Evolutionary conservation across 257 asterid genomes (phyloP).

Genomic region (Marsdenia floribunda): DNA sequence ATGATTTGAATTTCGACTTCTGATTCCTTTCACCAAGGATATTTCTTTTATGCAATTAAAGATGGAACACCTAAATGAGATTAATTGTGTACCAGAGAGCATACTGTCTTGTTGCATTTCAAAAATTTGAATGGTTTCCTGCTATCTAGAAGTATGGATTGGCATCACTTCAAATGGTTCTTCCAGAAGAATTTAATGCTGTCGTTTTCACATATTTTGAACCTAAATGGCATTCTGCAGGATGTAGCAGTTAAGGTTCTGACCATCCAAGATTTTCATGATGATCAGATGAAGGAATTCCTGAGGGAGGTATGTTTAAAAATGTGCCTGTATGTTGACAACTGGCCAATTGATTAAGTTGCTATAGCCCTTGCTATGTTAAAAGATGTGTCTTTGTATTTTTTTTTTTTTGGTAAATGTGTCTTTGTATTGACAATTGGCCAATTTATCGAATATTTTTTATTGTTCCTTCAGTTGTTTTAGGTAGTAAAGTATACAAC

Average conservation of each 20-base stretch:
- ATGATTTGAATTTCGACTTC: not conserved
- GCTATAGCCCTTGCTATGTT: conserved; percentile 17
- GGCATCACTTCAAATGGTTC: not conserved
- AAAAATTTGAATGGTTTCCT: not conserved
- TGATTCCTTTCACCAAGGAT: not conserved
- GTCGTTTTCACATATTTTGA: not conserved
- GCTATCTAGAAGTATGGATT: not conserved
- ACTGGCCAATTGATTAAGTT: not conserved
- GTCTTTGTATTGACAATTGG: not conserved
- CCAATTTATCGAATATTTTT: not conserved
- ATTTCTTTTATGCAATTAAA: not conserved
- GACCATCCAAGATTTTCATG: conserved; percentile 77
- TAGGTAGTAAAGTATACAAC: not conserved
- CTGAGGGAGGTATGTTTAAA: conserved; percentile 69
- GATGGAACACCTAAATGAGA: not conserved
- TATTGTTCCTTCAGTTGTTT: not conserved
- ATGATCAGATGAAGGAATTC: conserved; percentile 87
- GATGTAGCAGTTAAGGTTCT: conserved; percentile 97
- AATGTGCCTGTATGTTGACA: not conserved
- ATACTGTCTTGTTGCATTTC: not conserved
- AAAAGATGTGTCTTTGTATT: not conserved
- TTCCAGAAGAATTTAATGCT: not conserved
- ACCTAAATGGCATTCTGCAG: conserved; percentile 36
- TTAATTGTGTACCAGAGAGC: not conserved
- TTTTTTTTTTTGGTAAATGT: too few relatives aligned